Evolutionary conservation across 371 early-diverging fungal species (phyloP), one percentile per base, ranked within the genome.

Genomic region (Lichtheimia ornata): DNA sequence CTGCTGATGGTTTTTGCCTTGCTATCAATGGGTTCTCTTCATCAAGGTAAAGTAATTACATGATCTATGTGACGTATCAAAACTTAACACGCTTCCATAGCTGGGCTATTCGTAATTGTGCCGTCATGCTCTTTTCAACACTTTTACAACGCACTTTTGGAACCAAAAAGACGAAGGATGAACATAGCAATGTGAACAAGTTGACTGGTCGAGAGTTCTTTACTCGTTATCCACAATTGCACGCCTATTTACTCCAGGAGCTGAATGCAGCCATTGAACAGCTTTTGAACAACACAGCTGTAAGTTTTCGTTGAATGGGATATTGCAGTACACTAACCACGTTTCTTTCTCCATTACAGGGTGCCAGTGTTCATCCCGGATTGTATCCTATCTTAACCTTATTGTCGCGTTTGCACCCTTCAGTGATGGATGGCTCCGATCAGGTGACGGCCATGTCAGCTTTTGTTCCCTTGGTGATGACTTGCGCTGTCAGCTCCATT

Each of bases 51-150:
- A 18, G 3, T n/a, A 3, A 14, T 18, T 9, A 24, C 15, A 52
- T n/a, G 24, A 25, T 24, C 18, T 41, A 40, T 7, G 0, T 45
- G 28, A 18, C 7, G 41, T 47, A 12, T 54, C 20, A 22, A 28
- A 1, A 9, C 35, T 15, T 25, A 20, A 49, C 42, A 30, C 49
- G 5, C 49, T 50, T 28, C 55, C 17, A 2, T 66, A 87, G 88
- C 50, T 96, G 96, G 91, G 94, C 96, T 15, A 88, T 97, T 45
- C 89, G 97, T 44, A 97, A 97, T 71, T 91, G 93, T 53, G 89
- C 93, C n/a, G 91, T 94, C 12, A 93, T 97, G 91, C 67, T 97
- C 58, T 97, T 93, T 70, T 89, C 96, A 5, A 84, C 95, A 0
- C 67, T 96, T 50, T 66, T 96, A 9, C 89, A 88, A 18, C 83